A percentile compares a stretch with the other conserved stretches of the same genome.
Evolutionary conservation across 306 rosid species (phyloP).

Genomic region (Castanospermum australe): DNA sequence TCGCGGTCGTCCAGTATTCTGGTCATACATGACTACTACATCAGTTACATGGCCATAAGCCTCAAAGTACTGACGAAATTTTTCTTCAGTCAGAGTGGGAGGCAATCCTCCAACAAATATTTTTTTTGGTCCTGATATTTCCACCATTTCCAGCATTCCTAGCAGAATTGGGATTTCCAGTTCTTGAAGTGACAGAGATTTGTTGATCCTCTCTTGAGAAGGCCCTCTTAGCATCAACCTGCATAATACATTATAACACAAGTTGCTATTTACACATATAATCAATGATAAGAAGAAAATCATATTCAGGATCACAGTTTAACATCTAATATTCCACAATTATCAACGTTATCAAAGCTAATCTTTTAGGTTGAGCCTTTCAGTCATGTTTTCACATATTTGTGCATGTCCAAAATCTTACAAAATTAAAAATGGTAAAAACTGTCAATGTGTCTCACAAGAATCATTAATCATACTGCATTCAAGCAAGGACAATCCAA

Average conservation of each 20-base stretch:
- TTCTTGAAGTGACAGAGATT: conserved; percentile 62
- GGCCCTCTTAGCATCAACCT: conserved; percentile 99
- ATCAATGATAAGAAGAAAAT: background rate
- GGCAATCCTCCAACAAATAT: conserved; percentile 99
- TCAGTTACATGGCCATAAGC: conserved; percentile 83
- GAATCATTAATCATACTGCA: background rate
- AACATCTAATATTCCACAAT: background rate
- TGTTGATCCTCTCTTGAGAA: conserved; percentile 98
- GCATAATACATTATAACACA: conserved; percentile 39
- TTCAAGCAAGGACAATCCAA: background rate
- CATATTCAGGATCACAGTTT: background rate
- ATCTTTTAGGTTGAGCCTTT: background rate
- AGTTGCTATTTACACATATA: background rate
- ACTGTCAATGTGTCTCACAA: background rate
- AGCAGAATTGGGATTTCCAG: conserved; percentile 62
- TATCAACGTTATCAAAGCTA: background rate
- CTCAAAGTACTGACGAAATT: conserved; percentile 86
- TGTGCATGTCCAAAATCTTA: background rate
- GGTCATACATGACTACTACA: conserved; percentile 97
- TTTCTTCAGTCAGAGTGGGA: conserved; percentile 81
- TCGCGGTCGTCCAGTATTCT: conserved; percentile 95
- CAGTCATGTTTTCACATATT: background rate
- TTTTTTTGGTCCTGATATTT: conserved; percentile 85
- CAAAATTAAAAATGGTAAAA: background rate
- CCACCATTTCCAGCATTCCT: conserved; percentile 81